Conservation (phyloP, 2,329 filamentous ascomycete species). For the Fusarium napiforme region DNA sequence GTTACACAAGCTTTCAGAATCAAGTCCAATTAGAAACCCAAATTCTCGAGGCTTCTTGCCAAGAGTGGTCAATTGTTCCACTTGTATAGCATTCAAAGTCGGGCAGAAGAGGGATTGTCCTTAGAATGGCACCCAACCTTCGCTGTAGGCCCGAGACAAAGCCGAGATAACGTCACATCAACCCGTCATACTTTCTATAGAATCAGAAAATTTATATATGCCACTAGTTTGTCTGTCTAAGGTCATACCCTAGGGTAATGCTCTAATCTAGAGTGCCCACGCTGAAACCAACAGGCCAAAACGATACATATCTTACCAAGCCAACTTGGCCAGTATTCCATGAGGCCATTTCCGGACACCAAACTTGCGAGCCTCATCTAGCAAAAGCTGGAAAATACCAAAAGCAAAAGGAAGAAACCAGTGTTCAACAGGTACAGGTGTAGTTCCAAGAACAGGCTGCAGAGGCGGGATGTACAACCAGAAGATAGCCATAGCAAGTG, state of each 20-base stretch:
- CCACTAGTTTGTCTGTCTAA: fast-evolving
- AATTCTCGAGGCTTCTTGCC: too few species aligned
- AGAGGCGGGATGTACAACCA: slow-evolving; percentile 75
- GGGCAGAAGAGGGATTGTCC: neutral
- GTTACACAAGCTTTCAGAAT: fast-evolving
- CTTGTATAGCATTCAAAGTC: neutral
- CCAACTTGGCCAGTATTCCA: neutral
- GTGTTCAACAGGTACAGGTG: slow-evolving; percentile 73
- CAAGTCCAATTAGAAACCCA: fast-evolving
- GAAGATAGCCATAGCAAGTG: slow-evolving; percentile 75
- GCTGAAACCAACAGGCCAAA: neutral
- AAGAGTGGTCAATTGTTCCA: neutral
- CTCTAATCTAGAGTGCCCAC: neutral
- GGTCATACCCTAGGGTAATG: fast-evolving
- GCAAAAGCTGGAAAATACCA: slow-evolving; percentile 52
- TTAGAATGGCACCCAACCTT: too few species aligned
- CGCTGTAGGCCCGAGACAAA: neutral
- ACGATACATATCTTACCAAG: neutral
- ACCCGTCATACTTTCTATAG: neutral
- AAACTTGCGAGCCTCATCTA: slow-evolving; percentile 6
- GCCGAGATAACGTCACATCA: neutral
- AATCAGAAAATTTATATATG: neutral
- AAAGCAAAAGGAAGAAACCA: slow-evolving; percentile 83
- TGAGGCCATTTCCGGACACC: neutral
- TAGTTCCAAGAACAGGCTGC: slow-evolving; percentile 69